Evolutionary conservation across 2,329 filamentous ascomycete species (phyloP).

Genomic region (Hymenoscyphus linearis): DNA sequence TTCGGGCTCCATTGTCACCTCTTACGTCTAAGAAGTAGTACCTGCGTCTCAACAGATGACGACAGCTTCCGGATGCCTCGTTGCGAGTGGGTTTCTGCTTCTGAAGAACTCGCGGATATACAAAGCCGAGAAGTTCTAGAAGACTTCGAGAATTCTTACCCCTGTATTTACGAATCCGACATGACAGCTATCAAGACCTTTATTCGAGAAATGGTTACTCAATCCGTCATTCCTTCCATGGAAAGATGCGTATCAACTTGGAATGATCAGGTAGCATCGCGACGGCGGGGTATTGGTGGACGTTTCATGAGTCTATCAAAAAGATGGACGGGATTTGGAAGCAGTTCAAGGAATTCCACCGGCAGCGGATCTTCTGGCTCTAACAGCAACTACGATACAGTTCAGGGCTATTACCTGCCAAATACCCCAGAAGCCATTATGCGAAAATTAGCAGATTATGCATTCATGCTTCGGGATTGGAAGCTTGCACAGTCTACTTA

Average conservation of each 20-base stretch:
- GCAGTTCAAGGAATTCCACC: constrained; percentile 35
- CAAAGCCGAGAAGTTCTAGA: constrained; percentile 62
- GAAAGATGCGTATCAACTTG: constrained; percentile 84
- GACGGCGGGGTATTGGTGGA: constrained; percentile 80
- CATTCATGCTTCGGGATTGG: constrained; percentile 96
- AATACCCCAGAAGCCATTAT: constrained; percentile 85
- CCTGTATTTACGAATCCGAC: constrained; percentile 89
- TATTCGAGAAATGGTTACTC: constrained; percentile 88
- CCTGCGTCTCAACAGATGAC: constrained; percentile 84
- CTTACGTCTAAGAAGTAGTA: constrained; percentile 74
- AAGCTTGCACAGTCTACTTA: constrained; percentile 90
- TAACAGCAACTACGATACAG: constrained; percentile 69
- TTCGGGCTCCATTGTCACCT: constrained; percentile 94
- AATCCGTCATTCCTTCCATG: constrained; percentile 94
- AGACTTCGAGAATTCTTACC: constrained; percentile 64
- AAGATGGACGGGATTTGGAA: constrained; percentile 79
- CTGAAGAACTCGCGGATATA: constrained; percentile 76
- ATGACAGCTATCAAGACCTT: constrained; percentile 82
- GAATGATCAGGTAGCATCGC: constrained; percentile 96
- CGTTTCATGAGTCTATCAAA: constrained; percentile 93
- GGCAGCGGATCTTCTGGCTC: constrained; percentile 40
- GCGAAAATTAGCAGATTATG: constrained; percentile 89
- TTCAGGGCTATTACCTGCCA: constrained; percentile 75
- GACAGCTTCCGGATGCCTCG: constrained; percentile 77
- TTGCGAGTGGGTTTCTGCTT: constrained; percentile 83